Evolutionary conservation across 805 yeast species (phyloP).

Genomic region (Monosporozyma aerobia): DNA sequence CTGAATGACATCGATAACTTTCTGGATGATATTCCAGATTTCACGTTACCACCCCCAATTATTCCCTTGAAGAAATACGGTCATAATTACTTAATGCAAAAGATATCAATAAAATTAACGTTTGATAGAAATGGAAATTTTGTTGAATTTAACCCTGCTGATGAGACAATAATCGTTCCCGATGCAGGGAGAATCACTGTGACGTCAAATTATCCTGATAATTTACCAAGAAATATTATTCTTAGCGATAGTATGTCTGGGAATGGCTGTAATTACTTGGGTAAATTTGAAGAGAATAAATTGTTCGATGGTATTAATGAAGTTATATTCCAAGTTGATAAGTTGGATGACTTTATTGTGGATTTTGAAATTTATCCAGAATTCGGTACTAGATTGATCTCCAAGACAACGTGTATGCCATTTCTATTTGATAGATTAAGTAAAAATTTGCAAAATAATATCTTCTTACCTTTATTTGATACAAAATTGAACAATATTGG

Average conservation of each 20-base stretch:
- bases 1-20: conserved; percentile 22
- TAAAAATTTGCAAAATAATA: conserved; percentile 31
- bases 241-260: conserved; percentile 24
- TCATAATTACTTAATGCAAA: conserved; percentile 87
- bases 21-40: conserved; percentile 67
- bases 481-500: conserved; percentile 76
- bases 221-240: conserved; percentile 79
- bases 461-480: conserved; percentile 69
- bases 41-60: conserved; percentile 91
- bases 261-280: conserved; percentile 29
- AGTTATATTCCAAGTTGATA: conserved; percentile 76
- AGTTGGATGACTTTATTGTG: conserved; percentile 62
- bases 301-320: conserved; percentile 5
- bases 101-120: conserved; percentile 69
- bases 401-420: conserved; percentile 70
- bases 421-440: conserved; percentile 38
- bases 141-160: conserved; percentile 34
- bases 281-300: conserved; percentile 3
- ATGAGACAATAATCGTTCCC: conserved; percentile 34
- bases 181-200: conserved; percentile 79
- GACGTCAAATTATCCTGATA: conserved; percentile 64
- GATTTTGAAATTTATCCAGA: conserved; percentile 91
- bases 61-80: conserved; percentile 91
- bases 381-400: conserved; percentile 86
- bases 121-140: conserved; percentile 46